These are phyloP conservation scores for Stereocaulon alpinum DNA, from an alignment of 495 filamentous ascomycete genomes.

Conservation along the genomic window DNA sequence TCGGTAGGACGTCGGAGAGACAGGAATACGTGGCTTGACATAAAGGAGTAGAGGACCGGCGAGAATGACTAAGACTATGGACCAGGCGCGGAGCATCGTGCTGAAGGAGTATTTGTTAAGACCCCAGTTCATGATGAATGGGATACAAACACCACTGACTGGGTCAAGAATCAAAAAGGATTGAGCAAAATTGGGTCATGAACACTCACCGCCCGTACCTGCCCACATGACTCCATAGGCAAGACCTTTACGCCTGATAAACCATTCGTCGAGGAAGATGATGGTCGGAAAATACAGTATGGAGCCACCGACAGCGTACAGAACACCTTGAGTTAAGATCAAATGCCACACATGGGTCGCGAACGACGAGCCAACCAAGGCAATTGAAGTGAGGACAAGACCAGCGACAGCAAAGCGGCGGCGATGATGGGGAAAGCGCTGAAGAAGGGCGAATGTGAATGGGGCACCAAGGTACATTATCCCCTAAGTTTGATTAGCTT, in stretches of 20 bases:
- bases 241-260: constrained; percentile 40
- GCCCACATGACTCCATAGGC: constrained; percentile 46
- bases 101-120: constrained; percentile 44
- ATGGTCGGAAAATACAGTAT: constrained; percentile 42
- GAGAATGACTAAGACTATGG: constrained; percentile 37
- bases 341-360: constrained; percentile 40
- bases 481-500: constrained; percentile 24
- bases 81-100: constrained; percentile 47
- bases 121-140: constrained; percentile 42
- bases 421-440: constrained; percentile 36
- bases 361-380: constrained; percentile 41
- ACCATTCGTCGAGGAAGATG: constrained; percentile 50
- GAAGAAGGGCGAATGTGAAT: constrained; percentile 39
- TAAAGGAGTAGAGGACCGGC: constrained; percentile 45
- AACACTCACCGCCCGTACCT: constrained; percentile 1
- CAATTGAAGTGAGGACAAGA: constrained; percentile 31
- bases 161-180: constrained; percentile 25
- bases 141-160: constrained; percentile 39
- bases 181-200: background rate
- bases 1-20: constrained; percentile 23
- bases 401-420: constrained; percentile 34
- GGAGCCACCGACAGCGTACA: constrained; percentile 43
- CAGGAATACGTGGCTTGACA: constrained; percentile 48
- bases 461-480: constrained; percentile 49
- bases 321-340: constrained; percentile 44